A percentile compares a stretch with the other conserved stretches of the same genome.
These are phyloP conservation scores for Lentinula aciculospora DNA, from an alignment of 768 basidiomycete species.

Conservation along the genomic window DNA sequence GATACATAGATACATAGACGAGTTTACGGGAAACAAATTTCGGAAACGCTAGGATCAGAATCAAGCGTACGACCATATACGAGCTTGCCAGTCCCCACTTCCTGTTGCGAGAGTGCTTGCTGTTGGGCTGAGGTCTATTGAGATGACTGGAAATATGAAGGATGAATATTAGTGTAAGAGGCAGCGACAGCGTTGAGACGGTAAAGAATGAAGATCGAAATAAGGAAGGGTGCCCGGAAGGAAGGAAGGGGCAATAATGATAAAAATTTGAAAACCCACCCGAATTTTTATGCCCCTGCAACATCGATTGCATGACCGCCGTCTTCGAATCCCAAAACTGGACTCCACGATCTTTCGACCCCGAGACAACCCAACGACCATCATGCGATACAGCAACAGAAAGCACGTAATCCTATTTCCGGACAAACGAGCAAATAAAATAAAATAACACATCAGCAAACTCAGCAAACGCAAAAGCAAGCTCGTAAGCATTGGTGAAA, in stretches of 20 bases:
- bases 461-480: no score
- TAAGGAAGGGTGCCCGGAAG: no score
- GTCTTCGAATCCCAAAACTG: constrained; percentile 87
- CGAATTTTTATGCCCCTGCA: constrained; percentile 68
- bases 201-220: not conserved
- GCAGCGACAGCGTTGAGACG: not conserved
- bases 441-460: no score
- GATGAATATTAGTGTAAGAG: not conserved
- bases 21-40: no score
- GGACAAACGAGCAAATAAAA: no score
- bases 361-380: constrained; percentile 91
- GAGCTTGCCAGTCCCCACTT: constrained; percentile 28
- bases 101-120: constrained; percentile 27
- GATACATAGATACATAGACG: not conserved
- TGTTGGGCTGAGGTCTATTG: constrained; percentile 26
- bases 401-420: constrained; percentile 24
- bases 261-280: constrained; percentile 29
- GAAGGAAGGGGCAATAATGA: constrained; percentile 24
- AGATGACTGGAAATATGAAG: constrained; percentile 18
- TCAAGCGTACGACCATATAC: constrained; percentile 23
- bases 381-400: constrained; percentile 69
- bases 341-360: constrained; percentile 91
- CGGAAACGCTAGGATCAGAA: no score
- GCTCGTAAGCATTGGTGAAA: no score
- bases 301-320: constrained; percentile 82